Evolutionary conservation across 352 stramenopile genomes (phyloP).

Genomic region (Hyaloperonospora brassicae): DNA sequence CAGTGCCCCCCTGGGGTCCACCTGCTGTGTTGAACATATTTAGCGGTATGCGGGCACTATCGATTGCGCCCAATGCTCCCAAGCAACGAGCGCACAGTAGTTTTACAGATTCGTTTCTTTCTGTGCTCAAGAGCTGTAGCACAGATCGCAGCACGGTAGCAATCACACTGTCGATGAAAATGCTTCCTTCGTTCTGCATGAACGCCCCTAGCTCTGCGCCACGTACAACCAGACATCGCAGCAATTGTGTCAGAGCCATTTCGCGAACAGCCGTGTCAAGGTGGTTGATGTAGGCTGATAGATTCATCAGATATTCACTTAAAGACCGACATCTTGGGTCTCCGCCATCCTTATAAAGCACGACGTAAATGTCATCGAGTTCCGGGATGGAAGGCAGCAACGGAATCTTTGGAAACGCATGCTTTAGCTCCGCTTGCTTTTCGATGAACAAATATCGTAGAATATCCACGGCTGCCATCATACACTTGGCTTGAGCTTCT

Average conservation of each 20-base stretch:
- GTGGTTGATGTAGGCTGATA: constrained; percentile 63
- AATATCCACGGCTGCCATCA: constrained; percentile 28
- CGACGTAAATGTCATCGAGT: constrained; percentile 55
- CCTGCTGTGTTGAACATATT: constrained; percentile 49
- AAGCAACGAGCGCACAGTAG: constrained; percentile 65
- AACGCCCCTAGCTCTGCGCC: constrained; percentile 50
- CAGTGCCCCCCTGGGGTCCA: constrained; percentile 12
- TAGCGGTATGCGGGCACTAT: constrained; percentile 65
- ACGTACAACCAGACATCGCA: constrained; percentile 55
- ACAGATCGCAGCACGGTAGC: constrained; percentile 58
- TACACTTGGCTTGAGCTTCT: constrained; percentile 16
- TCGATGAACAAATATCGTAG: constrained; percentile 76
- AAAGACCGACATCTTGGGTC: constrained; percentile 40
- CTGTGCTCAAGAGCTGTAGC: constrained; percentile 52
- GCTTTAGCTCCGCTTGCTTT: constrained; percentile 44
- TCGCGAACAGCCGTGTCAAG: constrained; percentile 75
- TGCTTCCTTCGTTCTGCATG: constrained; percentile 63
- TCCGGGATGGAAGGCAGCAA: constrained; percentile 58
- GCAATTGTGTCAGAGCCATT: constrained; percentile 61
- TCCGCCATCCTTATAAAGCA: constrained; percentile 49
- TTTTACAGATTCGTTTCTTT: constrained; percentile 60
- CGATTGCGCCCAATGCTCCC: constrained; percentile 70
- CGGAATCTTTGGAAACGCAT: constrained; percentile 58
- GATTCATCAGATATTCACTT: constrained; percentile 44
- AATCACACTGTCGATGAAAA: constrained; percentile 54